phyloP scores from a whole-genome alignment of 805 yeast species.

The Spathaspora passalidarum region DNA sequence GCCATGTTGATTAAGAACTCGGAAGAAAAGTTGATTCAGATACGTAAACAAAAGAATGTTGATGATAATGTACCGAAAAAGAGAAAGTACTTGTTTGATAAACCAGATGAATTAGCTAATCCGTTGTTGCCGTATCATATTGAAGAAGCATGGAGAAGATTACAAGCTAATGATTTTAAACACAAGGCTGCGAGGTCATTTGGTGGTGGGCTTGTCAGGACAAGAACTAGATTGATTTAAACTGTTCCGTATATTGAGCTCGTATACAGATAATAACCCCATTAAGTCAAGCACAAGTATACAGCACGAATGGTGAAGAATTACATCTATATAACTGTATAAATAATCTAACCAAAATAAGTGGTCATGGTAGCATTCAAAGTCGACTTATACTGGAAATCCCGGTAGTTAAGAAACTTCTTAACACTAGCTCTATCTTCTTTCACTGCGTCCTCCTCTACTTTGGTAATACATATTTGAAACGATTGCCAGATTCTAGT shows the following conservation, averaged over 20 bases:
- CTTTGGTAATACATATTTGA: slow-evolving; percentile 23
- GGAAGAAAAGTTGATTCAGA: slow-evolving; percentile 51
- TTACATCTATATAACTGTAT: too few relatives aligned
- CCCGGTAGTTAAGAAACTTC: slow-evolving; percentile 30
- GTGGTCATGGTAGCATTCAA: slow-evolving; percentile 1
- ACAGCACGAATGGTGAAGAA: too few relatives aligned
- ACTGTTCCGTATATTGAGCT: too few relatives aligned
- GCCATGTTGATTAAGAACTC: slow-evolving; percentile 77
- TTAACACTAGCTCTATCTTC: slow-evolving; percentile 21
- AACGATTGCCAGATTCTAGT: slow-evolving; percentile 32
- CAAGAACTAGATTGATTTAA: slow-evolving; percentile 51
- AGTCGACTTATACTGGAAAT: slow-evolving; percentile 23
- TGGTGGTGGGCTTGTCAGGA: slow-evolving; percentile 61
- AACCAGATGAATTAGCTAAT: slow-evolving; percentile 77
- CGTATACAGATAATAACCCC: too few relatives aligned
- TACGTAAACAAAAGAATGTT: slow-evolving; percentile 25
- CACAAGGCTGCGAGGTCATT: slow-evolving; percentile 68
- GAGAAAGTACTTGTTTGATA: slow-evolving; percentile 70
- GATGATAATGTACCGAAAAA: slow-evolving; percentile 20
- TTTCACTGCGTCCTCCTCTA: slow-evolving; percentile 16
- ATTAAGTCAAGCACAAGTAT: too few relatives aligned
- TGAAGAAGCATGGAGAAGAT: slow-evolving; percentile 82
- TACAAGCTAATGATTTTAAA: slow-evolving; percentile 57
- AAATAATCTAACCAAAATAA: too few relatives aligned
- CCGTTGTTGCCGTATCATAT: slow-evolving; percentile 81